Conservation (phyloP, 192 early-diverging fungal genomes). For the Linnemannia hyalina region DNA sequence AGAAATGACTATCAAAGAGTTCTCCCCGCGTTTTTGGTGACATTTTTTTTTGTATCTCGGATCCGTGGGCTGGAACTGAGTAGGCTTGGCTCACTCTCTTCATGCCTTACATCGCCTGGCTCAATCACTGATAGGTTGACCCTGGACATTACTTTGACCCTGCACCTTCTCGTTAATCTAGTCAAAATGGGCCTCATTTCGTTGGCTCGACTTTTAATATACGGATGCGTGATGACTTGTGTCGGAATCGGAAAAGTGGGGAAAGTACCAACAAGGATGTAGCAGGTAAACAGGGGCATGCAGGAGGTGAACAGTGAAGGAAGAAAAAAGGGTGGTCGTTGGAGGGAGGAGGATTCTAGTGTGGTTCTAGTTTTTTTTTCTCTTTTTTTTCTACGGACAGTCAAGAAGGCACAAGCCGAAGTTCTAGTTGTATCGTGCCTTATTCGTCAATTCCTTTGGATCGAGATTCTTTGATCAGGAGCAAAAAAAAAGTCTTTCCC, state of each 20-base stretch:
- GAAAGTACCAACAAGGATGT: not conserved
- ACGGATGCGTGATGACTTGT: not conserved
- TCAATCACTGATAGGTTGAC: not conserved
- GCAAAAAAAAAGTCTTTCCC: no score
- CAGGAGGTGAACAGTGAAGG: no score
- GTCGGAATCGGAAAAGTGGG: constrained; percentile 53
- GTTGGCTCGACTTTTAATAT: not conserved
- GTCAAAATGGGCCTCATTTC: not conserved
- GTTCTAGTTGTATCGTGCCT: no score
- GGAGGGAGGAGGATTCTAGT: no score
- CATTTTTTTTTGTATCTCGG: not conserved
- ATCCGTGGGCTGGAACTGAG: not conserved
- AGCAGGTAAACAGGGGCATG: not conserved
- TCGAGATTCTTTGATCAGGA: no score
- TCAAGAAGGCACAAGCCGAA: no score
- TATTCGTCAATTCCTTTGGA: no score
- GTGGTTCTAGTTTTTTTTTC: no score
- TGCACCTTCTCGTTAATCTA: not conserved
- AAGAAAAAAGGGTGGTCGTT: no score
- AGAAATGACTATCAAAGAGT: not conserved
- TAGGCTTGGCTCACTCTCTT: not conserved
- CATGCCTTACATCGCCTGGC: not conserved
- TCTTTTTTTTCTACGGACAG: no score
- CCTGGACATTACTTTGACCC: not conserved
- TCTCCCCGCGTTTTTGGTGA: constrained; percentile 7